These are phyloP conservation scores for Elaeis oleifera DNA, from an alignment of 202 grass and related monocot species.

Conservation along the genomic window DNA sequence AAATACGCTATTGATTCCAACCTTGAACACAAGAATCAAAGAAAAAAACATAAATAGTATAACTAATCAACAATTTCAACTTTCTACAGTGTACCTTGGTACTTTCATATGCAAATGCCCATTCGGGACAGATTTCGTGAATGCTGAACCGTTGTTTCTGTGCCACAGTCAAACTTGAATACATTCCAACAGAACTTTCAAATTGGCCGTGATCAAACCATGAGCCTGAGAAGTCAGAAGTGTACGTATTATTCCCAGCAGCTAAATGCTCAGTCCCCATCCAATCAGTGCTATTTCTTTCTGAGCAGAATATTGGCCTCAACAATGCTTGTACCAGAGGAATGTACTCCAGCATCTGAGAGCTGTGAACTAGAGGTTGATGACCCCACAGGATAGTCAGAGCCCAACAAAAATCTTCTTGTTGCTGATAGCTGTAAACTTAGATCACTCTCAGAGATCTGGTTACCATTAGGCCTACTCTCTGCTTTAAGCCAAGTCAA, in stretches of 20 bases:
- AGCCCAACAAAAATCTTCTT: conserved; percentile 75
- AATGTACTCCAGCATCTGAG: conserved; percentile 21
- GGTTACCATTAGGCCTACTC: conserved; percentile 21
- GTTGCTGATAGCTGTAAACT: conserved; percentile 59
- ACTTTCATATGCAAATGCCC: conserved; percentile 74
- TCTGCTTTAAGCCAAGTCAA: conserved; percentile 42
- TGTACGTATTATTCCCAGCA: conserved; percentile 31
- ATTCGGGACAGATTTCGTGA: conserved; percentile 85
- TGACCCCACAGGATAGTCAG: conserved; percentile 46
- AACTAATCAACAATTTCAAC: conserved; percentile 23
- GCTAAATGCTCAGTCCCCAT: conserved; percentile 24
- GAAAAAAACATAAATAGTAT: neutral
- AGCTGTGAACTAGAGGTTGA: conserved; percentile 33
- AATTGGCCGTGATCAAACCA: conserved; percentile 49
- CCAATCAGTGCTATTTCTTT: conserved; percentile 52
- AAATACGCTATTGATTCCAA: too few species aligned
- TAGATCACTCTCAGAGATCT: conserved; percentile 45
- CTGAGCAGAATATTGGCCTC: conserved; percentile 36
- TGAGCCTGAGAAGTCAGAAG: conserved; percentile 38
- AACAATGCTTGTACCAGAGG: conserved; percentile 21
- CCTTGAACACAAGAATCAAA: neutral
- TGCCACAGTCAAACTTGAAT: conserved; percentile 34
- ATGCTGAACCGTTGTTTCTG: conserved; percentile 62
- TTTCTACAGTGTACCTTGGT: conserved; percentile 57
- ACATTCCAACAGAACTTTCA: conserved; percentile 29